Base-by-base conservation (phyloP, 352 stramenopile genomes). In the Salisapilia sapeloensis region DNA sequence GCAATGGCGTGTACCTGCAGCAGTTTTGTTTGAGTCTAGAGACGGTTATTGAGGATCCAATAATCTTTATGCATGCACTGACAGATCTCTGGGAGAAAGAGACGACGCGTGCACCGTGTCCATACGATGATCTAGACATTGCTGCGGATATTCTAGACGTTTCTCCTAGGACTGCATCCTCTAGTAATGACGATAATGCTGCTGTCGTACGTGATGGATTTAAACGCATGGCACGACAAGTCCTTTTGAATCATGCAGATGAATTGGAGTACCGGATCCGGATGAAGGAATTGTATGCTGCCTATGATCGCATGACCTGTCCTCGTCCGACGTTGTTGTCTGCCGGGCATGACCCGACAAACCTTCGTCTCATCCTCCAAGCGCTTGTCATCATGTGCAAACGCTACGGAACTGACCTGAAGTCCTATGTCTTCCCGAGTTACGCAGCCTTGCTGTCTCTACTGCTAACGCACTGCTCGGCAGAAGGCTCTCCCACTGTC, bases 1-100 rank as follows among this genome's bases (percentile, higher is more conserved):
- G 87, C 45, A 67, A 90, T 46, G 91, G 90, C 21, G 86, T 95
- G 35, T 97, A 97, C 35, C 48, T 98, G 20, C 49, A 58, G 16
- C 89, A 94, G 28, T 77, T 96, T n/a, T 96, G 84, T 42, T 69
- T 93, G 32, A 48, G 79, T 29, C 40, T 72, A 12, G 61, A 84
- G 11, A 94, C 75, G 44, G 34, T 44, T 23, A 83, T 98, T 32
- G 50, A 55, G 14, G 60, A 96, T 24, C 84, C 90, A 3, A 42
- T 90, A 11, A 52, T 66, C 21, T 86, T 98, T 24, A 87, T 97
- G 51, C 27, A 48, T 12, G 57, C 72, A 9, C 54, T 94, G 29
- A 66, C 80, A 2, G 50, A 60, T n/a, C n/a, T n/a, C n/a, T n/a
- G n/a, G n/a, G n/a, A n/a, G n/a, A n/a, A n/a, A n/a, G n/a, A n/a